Evolutionary conservation across 495 filamentous ascomycete species (phyloP), one percentile per base, ranked within the genome.

Genomic region (Penicillium odoratum): DNA sequence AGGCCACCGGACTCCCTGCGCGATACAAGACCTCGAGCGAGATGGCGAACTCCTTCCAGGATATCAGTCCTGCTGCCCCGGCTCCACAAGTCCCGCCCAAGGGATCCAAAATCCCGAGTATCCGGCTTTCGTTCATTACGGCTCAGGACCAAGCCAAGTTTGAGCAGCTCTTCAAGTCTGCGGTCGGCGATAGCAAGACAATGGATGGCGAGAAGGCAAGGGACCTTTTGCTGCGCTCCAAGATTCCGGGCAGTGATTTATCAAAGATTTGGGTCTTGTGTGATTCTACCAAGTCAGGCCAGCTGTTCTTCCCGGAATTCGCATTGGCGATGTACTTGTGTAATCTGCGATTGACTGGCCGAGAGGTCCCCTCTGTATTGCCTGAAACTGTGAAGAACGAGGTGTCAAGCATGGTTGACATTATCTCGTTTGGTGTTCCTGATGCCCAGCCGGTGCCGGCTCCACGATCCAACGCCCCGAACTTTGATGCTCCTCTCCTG

Each of bases 361-460:
- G 96, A 71, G 77, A 84, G 0, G 66, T 99, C 9, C 95, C 95
- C 2, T 62, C 78, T 1, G 68, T 69, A 11, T 77, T 99, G 3
- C 93, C 95, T 0, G 93, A 97, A 42, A 88, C 83, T 42, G 85
- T 98, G 48, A 88, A 83, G 73, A 99, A 98, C 69, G 95, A 99
- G 73, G 95, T 99, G 30, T 97, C 93, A 9, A 95, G 95, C 67
- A 98, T 99, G 94, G 95, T 99, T 34, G 95, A 99, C 68, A 98
- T 98, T 44, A 99, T 99, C 61, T 96, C 93, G 18, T 98, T 98
- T 70, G 90, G 90, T 56, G 85, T 97, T 18, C 85, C 85, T 0
- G 95, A 98, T 62, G 88, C 93, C 15, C 80, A 74, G 16, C 83
- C 87, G 13, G 52, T 67, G 58, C 73, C 75, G 11, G 65, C 78